Conservation (phyloP, 106 monocot species). For the Dendrobium officinale region DNA sequence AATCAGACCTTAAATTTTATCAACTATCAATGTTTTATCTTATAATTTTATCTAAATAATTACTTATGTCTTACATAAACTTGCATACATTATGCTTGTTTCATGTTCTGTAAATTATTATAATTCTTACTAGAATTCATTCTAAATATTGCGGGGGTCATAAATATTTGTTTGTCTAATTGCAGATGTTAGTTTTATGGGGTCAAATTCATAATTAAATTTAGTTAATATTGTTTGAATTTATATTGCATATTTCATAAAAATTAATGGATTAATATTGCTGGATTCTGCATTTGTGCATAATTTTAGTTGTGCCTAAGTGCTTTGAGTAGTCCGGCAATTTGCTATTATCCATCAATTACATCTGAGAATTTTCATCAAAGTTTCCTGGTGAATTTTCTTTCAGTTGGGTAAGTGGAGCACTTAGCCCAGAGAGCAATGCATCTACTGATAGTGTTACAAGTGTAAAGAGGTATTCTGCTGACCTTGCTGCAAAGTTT, state of each 20-base stretch:
- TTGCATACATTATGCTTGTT: not conserved
- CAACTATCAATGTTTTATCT: not conserved
- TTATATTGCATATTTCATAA: not conserved
- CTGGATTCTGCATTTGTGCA: constrained; percentile 2
- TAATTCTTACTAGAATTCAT: no score
- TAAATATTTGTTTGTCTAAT: not conserved
- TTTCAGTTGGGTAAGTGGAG: constrained; percentile 91
- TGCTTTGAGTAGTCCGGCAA: not conserved
- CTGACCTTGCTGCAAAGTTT: constrained; percentile 1
- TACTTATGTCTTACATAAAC: not conserved
- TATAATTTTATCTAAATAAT: not conserved
- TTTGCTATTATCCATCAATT: not conserved
- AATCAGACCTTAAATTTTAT: not conserved
- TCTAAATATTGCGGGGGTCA: not conserved
- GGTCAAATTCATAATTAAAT: no score
- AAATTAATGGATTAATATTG: not conserved
- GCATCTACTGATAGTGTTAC: constrained; percentile 46
- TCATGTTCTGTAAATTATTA: no score
- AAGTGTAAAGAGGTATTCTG: constrained; percentile 73
- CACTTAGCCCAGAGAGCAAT: constrained; percentile 69
- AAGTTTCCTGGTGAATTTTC: not conserved
- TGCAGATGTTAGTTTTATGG: not conserved
- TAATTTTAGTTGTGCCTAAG: not conserved
- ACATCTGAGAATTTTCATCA: not conserved
- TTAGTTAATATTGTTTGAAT: not conserved